A percentile compares a stretch with the other conserved stretches of the same genome.
Evolutionary conservation across 179 eudicot genomes (phyloP).

Genomic region (Spergularia azorica): DNA sequence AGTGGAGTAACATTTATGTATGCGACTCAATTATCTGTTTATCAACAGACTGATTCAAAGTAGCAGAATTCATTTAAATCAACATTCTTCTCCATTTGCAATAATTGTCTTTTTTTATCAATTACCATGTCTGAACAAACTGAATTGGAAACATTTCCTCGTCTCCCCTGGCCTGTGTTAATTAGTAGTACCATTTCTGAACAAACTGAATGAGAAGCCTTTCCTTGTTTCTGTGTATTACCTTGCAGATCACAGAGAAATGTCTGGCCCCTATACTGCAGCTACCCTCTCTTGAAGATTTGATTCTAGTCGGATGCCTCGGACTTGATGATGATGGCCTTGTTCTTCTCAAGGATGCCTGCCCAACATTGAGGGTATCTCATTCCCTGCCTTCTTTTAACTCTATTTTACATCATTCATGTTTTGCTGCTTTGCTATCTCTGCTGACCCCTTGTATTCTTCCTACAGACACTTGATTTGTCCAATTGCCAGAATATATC

Average conservation of each 20-base stretch:
- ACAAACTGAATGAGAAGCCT: neutral
- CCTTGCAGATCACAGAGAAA: conserved; percentile 57
- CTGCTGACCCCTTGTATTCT: neutral
- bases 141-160: no score
- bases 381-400: neutral
- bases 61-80: no score
- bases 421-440: no score
- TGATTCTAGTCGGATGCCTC: conserved; percentile 67
- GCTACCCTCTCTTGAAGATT: conserved; percentile 54
- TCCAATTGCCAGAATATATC: conserved; percentile 69
- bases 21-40: no score
- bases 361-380: conserved; percentile 52
- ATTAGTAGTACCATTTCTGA: neutral
- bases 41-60: no score
- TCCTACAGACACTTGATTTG: conserved; percentile 65
- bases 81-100: no score
- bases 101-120: no score
- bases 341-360: conserved; percentile 45
- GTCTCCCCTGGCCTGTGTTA: no score
- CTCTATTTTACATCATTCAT: no score
- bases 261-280: conserved; percentile 53
- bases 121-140: no score
- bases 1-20: no score
- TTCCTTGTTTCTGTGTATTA: neutral
- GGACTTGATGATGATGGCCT: conserved; percentile 74